Conservation (phyloP, 2,329 filamentous ascomycete species). For the Calonectria pseudoturangicola region DNA sequence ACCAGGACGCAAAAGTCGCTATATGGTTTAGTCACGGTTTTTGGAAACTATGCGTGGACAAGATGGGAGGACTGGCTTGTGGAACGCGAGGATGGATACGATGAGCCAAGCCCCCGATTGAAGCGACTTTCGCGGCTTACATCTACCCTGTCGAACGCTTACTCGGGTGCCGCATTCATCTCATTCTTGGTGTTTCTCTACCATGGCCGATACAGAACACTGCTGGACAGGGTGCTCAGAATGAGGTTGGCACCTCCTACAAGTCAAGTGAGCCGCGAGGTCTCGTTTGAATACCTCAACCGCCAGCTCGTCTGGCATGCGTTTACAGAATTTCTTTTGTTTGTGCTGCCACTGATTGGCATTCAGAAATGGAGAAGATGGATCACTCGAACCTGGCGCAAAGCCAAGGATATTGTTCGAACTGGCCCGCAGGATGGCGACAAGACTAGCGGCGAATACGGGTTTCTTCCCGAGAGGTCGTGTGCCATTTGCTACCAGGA, state of each 20-base stretch:
- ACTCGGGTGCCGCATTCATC: slow-evolving; percentile 86
- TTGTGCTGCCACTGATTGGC: slow-evolving; percentile 96
- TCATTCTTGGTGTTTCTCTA: slow-evolving; percentile 95
- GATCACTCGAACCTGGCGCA: slow-evolving; percentile 90
- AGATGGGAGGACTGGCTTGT: slow-evolving; percentile 94
- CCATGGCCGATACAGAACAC: slow-evolving; percentile 92
- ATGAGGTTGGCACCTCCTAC: slow-evolving; percentile 91
- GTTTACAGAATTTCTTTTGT: slow-evolving; percentile 99
- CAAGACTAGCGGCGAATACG: slow-evolving; percentile 81
- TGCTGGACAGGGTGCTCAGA: slow-evolving; percentile 88
- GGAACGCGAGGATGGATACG: slow-evolving; percentile 84
- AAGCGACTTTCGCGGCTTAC: slow-evolving; percentile 81
- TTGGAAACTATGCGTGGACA: slow-evolving; percentile 91
- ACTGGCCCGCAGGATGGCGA: slow-evolving; percentile 68
- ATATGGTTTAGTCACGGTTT: slow-evolving; percentile 90
- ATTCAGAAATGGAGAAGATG: slow-evolving; percentile 95
- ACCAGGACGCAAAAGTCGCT: slow-evolving; percentile 88
- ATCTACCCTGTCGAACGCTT: slow-evolving; percentile 79
- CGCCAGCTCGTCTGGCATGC: slow-evolving; percentile 99
- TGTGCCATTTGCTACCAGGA: slow-evolving; percentile 98
- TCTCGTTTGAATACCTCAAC: slow-evolving; percentile 98
- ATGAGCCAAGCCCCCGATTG: slow-evolving; percentile 72
- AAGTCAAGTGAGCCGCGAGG: slow-evolving; percentile 90
- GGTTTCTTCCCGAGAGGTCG: slow-evolving; percentile 92
- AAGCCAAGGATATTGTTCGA: slow-evolving; percentile 79